Conservation (phyloP, 2,329 filamentous ascomycete genomes). For the Colletotrichum incanum region DNA sequence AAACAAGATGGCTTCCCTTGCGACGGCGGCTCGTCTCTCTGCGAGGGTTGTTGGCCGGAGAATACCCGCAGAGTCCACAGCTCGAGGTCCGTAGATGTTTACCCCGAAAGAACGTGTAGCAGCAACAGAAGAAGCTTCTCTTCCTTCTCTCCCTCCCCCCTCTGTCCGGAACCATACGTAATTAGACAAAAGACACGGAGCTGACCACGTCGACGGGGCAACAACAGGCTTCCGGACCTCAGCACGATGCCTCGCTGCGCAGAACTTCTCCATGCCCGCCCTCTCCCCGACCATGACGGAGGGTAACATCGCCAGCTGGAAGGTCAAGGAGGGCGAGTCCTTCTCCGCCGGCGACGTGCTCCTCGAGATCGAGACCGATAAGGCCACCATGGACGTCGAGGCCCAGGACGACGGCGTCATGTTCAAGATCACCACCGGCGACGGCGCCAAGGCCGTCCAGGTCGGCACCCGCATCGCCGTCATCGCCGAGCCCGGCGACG, state of each 20-base stretch:
- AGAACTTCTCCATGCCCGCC: slow-evolving; percentile 93
- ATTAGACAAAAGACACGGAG: not conserved
- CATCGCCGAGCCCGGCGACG: slow-evolving; percentile 85
- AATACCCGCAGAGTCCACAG: slow-evolving; percentile 67
- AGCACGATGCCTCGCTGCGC: slow-evolving; percentile 77
- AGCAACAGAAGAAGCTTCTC: slow-evolving; percentile 4
- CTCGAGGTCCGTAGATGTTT: slow-evolving; percentile 67
- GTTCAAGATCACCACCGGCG: slow-evolving; percentile 83
- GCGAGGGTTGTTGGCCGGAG: slow-evolving; percentile 71
- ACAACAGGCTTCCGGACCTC: slow-evolving; percentile 75
- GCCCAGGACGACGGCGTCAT: slow-evolving; percentile 90
- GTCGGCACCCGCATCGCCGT: slow-evolving; percentile 89
- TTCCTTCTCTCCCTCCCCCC: slow-evolving; percentile 15
- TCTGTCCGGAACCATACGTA: slow-evolving; percentile 28
- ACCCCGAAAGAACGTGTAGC: slow-evolving; percentile 34
- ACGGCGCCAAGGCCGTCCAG: slow-evolving; percentile 83
- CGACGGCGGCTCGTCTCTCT: slow-evolving; percentile 75
- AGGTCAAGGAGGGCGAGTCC: slow-evolving; percentile 87
- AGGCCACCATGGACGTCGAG: slow-evolving; percentile 95
- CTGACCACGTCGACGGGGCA: slow-evolving; percentile 20
- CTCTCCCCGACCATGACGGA: slow-evolving; percentile 95
- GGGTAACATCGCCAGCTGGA: slow-evolving; percentile 89
- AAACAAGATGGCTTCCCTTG: slow-evolving; percentile 75
- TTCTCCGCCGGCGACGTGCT: slow-evolving; percentile 89
- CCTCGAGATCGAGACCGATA: slow-evolving; percentile 94